A percentile compares a stretch with the other conserved stretches of the same genome.
Conservation (phyloP, 78 protist genomes). For the Chrysochromulina parva region DNA sequence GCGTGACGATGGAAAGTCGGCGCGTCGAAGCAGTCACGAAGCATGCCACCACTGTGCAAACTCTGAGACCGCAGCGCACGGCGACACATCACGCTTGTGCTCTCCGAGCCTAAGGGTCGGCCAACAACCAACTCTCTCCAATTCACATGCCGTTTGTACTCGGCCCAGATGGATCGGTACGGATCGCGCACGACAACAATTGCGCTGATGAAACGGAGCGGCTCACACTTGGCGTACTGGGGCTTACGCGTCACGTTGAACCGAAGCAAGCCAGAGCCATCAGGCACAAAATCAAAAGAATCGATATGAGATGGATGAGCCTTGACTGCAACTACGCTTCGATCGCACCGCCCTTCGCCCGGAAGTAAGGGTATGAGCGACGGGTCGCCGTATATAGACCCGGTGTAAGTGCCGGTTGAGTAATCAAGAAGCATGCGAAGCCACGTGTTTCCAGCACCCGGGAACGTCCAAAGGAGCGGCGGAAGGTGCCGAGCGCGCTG, state of each 20-base stretch:
- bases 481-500: not conserved
- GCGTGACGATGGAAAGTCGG: not conserved
- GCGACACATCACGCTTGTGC: not conserved
- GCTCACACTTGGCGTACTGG: not conserved
- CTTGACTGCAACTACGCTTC: not conserved
- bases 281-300: not conserved
- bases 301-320: not conserved
- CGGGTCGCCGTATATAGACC: not conserved
- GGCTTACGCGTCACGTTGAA: not conserved
- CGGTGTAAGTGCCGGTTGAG: not conserved
- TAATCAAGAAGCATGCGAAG: not conserved
- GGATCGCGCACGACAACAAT: not conserved
- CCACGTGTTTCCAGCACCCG: conserved; percentile 11
- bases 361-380: not conserved
- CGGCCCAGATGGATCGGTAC: not conserved
- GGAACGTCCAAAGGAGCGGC: conserved; percentile 15
- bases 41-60: not conserved
- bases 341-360: not conserved
- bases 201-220: not conserved
- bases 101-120: not conserved
- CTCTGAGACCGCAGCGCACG: not conserved
- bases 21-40: not conserved
- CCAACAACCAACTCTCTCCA: not conserved
- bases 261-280: not conserved
- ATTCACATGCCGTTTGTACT: not conserved